A percentile compares a stretch with the other conserved stretches of the same genome.
Evolutionary conservation across 1,284 basidiomycete species (phyloP).

Genomic region (Naganishia sp.): DNA sequence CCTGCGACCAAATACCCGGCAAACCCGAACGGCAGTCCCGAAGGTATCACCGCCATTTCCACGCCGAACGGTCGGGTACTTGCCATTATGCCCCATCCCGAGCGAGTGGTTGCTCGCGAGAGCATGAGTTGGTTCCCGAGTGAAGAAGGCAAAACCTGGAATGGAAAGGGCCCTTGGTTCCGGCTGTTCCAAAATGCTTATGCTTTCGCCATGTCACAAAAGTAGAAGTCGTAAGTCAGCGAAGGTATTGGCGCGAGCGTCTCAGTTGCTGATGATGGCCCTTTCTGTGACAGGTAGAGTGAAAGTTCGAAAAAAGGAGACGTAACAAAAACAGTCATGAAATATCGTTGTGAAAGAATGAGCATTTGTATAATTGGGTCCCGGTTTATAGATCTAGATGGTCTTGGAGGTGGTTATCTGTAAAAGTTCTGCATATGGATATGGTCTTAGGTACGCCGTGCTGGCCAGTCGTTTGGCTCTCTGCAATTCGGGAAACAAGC

Average conservation of each 20-base stretch:
- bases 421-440: background rate
- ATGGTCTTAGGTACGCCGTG: background rate
- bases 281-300: background rate
- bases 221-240: conserved; percentile 5
- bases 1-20: conserved; percentile 79
- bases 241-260: background rate
- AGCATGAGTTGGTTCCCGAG: conserved; percentile 84
- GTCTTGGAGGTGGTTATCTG: background rate
- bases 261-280: background rate
- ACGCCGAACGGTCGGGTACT: conserved; percentile 83
- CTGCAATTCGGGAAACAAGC: background rate
- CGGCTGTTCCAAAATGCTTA: conserved; percentile 87
- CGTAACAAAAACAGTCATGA: background rate
- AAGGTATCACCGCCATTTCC: conserved; percentile 84
- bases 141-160: conserved; percentile 63
- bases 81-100: conserved; percentile 95
- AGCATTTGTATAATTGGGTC: conserved; percentile 9
- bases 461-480: background rate
- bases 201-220: conserved; percentile 46
- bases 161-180: conserved; percentile 87
- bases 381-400: conserved; percentile 3
- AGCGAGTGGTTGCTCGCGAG: conserved; percentile 72
- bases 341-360: conserved; percentile 1
- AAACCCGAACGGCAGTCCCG: conserved; percentile 91
- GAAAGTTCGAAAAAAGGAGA: background rate